phyloP scores from a whole-genome alignment of 345 rosid species.

The Arabis hirsuta region DNA sequence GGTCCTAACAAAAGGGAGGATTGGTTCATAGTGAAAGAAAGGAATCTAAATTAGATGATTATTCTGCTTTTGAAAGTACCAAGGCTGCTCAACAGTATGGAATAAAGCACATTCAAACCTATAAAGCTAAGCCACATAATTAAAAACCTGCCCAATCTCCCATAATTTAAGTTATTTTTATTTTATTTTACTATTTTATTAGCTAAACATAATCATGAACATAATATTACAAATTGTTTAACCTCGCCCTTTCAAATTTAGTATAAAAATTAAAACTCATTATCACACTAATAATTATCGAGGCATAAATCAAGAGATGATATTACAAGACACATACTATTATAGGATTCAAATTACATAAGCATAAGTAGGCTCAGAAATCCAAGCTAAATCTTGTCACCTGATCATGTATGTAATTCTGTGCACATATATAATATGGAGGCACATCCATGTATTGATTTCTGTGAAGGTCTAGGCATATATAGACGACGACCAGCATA shows the following conservation, averaged over 20 bases:
- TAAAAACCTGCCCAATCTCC: constrained; percentile 23
- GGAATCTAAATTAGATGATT: constrained; percentile 58
- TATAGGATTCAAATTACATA: constrained; percentile 1
- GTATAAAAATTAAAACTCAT: neutral
- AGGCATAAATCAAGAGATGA: neutral
- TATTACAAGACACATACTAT: neutral
- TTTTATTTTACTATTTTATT: neutral
- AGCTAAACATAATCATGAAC: constrained; percentile 15
- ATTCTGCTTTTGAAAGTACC: constrained; percentile 69
- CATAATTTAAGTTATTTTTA: constrained; percentile 12
- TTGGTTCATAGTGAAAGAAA: constrained; percentile 62
- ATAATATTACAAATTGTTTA: neutral
- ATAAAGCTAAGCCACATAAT: constrained; percentile 43
- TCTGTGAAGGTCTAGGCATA: constrained; percentile 31
- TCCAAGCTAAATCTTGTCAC: constrained; percentile 32
- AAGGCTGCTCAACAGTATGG: constrained; percentile 62
- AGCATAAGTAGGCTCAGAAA: constrained; percentile 35
- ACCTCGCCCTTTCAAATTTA: neutral
- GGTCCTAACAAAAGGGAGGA: constrained; percentile 33
- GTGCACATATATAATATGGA: constrained; percentile 26
- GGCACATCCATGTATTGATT: constrained; percentile 21
- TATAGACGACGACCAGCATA: constrained; percentile 40
- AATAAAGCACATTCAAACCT: constrained; percentile 70
- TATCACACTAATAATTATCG: no score
- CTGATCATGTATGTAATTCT: constrained; percentile 32